Percentiles rank a stretch among this genome's conserved stretches.
Conservation (phyloP, 129 eudicot genomes). For the Lonicera japonica region DNA sequence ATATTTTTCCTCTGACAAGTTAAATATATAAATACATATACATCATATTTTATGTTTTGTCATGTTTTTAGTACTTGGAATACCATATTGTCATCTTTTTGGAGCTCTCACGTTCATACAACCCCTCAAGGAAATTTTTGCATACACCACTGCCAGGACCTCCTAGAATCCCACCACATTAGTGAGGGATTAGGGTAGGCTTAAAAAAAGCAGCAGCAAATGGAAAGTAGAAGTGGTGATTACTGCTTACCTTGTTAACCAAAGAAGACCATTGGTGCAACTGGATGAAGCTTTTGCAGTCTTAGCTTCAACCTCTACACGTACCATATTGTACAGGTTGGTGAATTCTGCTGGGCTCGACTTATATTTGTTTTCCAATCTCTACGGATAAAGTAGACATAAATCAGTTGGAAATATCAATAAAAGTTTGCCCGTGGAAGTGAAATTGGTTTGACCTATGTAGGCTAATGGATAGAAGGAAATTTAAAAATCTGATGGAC, state of each 20-base stretch:
- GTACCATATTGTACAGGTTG: constrained; percentile 63
- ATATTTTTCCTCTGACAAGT: no score
- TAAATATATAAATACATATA: no score
- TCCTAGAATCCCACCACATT: background rate
- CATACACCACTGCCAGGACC: background rate
- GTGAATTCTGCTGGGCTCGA: constrained; percentile 54
- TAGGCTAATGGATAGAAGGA: background rate
- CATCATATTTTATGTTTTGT: no score
- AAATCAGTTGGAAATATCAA: background rate
- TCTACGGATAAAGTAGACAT: constrained; percentile 32
- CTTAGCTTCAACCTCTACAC: constrained; percentile 78
- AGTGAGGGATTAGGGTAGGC: no score
- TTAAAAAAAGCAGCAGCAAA: no score
- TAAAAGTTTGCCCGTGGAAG: constrained; percentile 3
- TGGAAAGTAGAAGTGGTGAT: no score
- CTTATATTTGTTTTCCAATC: constrained; percentile 67
- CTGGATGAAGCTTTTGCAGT: constrained; percentile 85
- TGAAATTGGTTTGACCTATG: background rate
- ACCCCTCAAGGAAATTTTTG: no score
- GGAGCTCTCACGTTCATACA: no score
- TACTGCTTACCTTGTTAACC: constrained; percentile 75
- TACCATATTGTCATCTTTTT: no score
- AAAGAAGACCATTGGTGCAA: constrained; percentile 92
- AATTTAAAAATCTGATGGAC: background rate
- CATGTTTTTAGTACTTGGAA: no score